Conservation (phyloP, 2,329 filamentous ascomycete species). For the Penicillium sclerotiorum region DNA sequence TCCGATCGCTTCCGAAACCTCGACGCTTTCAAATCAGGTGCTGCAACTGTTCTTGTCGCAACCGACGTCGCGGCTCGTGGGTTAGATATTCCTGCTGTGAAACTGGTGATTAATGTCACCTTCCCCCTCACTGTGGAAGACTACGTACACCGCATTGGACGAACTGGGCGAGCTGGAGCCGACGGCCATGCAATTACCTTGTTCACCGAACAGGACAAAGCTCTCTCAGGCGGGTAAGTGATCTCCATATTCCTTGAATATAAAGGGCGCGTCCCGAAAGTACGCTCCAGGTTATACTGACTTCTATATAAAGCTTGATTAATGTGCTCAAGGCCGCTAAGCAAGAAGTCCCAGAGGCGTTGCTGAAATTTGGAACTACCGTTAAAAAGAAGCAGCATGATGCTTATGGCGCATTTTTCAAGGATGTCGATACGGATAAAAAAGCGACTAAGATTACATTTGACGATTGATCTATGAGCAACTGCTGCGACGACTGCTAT, state of each 20-base stretch:
- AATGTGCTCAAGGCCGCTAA: conserved; percentile 94
- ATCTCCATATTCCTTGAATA: neutral
- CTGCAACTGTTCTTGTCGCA: conserved; percentile 82
- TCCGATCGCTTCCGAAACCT: conserved; percentile 84
- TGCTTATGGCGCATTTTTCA: conserved; percentile 93
- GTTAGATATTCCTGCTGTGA: conserved; percentile 92
- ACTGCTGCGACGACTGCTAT: conserved; percentile 12
- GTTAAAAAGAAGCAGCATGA: conserved; percentile 99
- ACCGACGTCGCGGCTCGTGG: conserved; percentile 62
- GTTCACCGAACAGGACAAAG: conserved; percentile 94
- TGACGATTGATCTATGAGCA: conserved; percentile 54
- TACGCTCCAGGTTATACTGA: conserved; percentile 20
- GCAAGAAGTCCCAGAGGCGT: conserved; percentile 83
- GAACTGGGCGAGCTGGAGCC: conserved; percentile 91
- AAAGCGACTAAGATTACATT: conserved; percentile 92
- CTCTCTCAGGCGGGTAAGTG: conserved; percentile 81
- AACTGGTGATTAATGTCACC: conserved; percentile 90
- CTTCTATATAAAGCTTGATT: conserved; percentile 63
- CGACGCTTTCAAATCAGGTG: conserved; percentile 85
- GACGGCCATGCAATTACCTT: conserved; percentile 86
- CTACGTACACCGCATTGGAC: conserved; percentile 93
- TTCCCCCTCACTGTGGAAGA: conserved; percentile 96
- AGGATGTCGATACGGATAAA: conserved; percentile 81
- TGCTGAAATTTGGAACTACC: conserved; percentile 94
- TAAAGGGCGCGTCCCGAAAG: too few species aligned